Conservation (phyloP, 768 basidiomycete species). For the Auricularia auricula-judae region DNA sequence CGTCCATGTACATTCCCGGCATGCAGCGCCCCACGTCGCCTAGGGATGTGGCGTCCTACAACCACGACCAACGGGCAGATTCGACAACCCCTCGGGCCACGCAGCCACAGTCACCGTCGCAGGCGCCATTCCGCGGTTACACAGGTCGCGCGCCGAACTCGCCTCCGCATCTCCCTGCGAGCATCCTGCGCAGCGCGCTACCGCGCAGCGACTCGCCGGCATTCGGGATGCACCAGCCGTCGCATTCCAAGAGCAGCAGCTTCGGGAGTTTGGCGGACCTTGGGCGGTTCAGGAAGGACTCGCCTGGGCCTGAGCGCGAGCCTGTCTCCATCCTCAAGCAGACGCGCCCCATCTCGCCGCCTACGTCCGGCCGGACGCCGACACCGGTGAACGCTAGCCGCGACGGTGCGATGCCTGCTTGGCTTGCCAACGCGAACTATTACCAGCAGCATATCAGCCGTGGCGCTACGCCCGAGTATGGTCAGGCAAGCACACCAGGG, state of each 20-base stretch:
- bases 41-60: slow-evolving; percentile 50
- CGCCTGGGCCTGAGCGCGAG: neutral
- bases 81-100: slow-evolving; percentile 68
- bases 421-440: neutral
- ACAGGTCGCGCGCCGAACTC: slow-evolving; percentile 6
- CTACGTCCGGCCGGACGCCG: neutral
- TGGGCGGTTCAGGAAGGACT: neutral
- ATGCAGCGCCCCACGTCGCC: slow-evolving; percentile 90
- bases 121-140: neutral
- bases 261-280: neutral
- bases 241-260: neutral
- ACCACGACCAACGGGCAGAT: slow-evolving; percentile 35
- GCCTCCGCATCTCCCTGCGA: slow-evolving; percentile 25
- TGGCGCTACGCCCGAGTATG: neutral
- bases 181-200: slow-evolving; percentile 22
- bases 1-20: slow-evolving; percentile 81
- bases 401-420: neutral
- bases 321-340: slow-evolving; percentile 3
- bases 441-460: slow-evolving; percentile 1
- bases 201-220: slow-evolving; percentile 47
- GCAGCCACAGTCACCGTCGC: slow-evolving; percentile 39
- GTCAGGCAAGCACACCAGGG: neutral
- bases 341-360: neutral
- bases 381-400: neutral
- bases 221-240: slow-evolving; percentile 16